These are phyloP conservation scores for Clathrus columnatus DNA, from an alignment of 768 basidiomycete species.

Conservation along the genomic window DNA sequence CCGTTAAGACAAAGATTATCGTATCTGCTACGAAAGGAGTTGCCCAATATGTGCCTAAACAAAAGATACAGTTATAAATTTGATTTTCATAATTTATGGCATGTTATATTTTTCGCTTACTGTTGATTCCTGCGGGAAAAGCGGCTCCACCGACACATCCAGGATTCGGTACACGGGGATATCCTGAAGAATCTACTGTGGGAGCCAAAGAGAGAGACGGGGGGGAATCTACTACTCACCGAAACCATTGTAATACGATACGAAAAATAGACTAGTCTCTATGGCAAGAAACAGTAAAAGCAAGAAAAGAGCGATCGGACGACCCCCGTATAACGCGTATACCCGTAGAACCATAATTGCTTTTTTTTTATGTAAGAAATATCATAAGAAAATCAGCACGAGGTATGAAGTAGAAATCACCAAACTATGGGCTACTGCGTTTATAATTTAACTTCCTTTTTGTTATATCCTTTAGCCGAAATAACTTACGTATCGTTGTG, in stretches of 20 bases:
- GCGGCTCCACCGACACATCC: background rate
- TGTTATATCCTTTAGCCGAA: background rate
- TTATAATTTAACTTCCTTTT: background rate
- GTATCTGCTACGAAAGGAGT: background rate
- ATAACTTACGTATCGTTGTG: background rate
- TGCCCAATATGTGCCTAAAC: conserved; percentile 1
- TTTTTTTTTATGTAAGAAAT: too few species aligned
- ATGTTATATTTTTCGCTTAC: background rate
- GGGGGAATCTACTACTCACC: background rate
- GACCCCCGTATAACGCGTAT: conserved; percentile 1
- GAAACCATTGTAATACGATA: background rate
- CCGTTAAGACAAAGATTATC: conserved; percentile 1
- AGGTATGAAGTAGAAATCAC: background rate
- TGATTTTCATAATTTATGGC: background rate
- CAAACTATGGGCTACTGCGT: conserved; percentile 1
- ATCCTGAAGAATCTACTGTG: background rate
- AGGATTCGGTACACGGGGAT: background rate
- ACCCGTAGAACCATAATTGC: conserved; percentile 1
- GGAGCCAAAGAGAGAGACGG: background rate
- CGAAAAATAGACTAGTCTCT: background rate
- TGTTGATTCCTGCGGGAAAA: background rate
- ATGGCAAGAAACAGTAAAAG: background rate
- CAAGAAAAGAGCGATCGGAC: background rate
- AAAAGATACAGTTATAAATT: background rate
- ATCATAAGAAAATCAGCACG: background rate